Conservation (phyloP, 331 rosid species). For the Saraca asoca region DNA sequence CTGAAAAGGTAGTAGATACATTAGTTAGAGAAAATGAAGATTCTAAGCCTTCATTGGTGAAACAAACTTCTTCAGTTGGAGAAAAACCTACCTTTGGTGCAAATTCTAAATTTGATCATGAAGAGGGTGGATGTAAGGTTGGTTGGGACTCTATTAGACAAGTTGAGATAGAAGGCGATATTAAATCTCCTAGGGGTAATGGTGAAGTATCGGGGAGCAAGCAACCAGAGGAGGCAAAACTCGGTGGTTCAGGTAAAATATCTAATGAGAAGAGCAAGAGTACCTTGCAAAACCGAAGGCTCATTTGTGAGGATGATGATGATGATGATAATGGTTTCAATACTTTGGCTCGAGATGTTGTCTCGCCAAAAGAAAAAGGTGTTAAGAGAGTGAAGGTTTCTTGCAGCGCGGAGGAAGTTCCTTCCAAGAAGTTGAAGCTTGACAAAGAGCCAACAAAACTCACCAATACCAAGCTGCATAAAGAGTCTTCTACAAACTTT, state of each 20-base stretch:
- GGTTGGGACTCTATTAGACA: slow-evolving; percentile 29
- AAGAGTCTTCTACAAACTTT: slow-evolving; percentile 35
- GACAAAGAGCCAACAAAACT: slow-evolving; percentile 32
- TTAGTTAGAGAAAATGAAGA: slow-evolving; percentile 38
- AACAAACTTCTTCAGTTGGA: slow-evolving; percentile 19
- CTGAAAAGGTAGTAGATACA: slow-evolving; percentile 33
- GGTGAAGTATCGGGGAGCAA: slow-evolving; percentile 41
- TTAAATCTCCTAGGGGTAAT: slow-evolving; percentile 21
- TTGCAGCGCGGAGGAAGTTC: slow-evolving; percentile 39
- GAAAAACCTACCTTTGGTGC: slow-evolving; percentile 31
- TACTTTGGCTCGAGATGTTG: slow-evolving; percentile 17
- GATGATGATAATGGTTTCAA: slow-evolving; percentile 30
- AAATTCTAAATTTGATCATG: slow-evolving; percentile 26
- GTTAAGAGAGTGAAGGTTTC: slow-evolving; percentile 35
- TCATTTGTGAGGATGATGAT: slow-evolving; percentile 33
- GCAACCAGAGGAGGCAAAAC: slow-evolving; percentile 49
- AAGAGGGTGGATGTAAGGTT: slow-evolving; percentile 22
- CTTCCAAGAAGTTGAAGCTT: slow-evolving; percentile 55
- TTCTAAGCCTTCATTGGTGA: slow-evolving; percentile 29
- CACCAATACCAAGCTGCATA: slow-evolving; percentile 38
- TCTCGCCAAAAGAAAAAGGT: slow-evolving; percentile 38
- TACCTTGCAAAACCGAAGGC: slow-evolving; percentile 25
- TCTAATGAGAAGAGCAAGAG: slow-evolving; percentile 33
- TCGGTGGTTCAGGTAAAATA: slow-evolving; percentile 36
- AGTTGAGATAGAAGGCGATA: slow-evolving; percentile 28